These are phyloP conservation scores for Benincasa hispida DNA, from an alignment of 306 rosid genomes.

Conservation along the genomic window DNA sequence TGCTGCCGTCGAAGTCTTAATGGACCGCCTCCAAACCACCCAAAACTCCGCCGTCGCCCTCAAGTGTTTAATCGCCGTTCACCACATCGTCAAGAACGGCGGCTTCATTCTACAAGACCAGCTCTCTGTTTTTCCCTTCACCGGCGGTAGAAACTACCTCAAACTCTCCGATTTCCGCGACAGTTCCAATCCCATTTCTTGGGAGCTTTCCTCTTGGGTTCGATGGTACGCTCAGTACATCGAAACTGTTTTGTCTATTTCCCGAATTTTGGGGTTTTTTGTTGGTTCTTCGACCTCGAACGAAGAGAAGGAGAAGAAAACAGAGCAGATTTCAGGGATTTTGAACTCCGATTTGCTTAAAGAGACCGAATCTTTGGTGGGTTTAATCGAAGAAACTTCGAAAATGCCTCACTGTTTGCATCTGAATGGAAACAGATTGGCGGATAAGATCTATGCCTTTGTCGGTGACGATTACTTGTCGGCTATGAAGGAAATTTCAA, in stretches of 20 bases:
- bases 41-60: slow-evolving; percentile 73
- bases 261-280: slow-evolving; percentile 43
- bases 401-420: slow-evolving; percentile 24
- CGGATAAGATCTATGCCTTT: slow-evolving; percentile 29
- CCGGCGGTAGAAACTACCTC: slow-evolving; percentile 84
- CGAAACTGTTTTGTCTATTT: slow-evolving; percentile 36
- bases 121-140: slow-evolving; percentile 53
- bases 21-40: slow-evolving; percentile 74
- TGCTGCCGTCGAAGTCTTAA: slow-evolving; percentile 43
- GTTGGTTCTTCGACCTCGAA: slow-evolving; percentile 14
- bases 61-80: slow-evolving; percentile 72
- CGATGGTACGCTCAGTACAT: slow-evolving; percentile 69
- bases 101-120: slow-evolving; percentile 82
- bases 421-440: slow-evolving; percentile 23
- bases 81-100: slow-evolving; percentile 47
- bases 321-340: slow-evolving; percentile 34
- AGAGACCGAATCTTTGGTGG: slow-evolving; percentile 43
- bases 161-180: slow-evolving; percentile 80
- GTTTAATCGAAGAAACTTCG: slow-evolving; percentile 29
- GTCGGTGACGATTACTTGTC: slow-evolving; percentile 34
- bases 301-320: slow-evolving; percentile 9
- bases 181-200: slow-evolving; percentile 20
- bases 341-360: slow-evolving; percentile 25
- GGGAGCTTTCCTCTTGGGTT: slow-evolving; percentile 81
- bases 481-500: slow-evolving; percentile 16